Percentiles rank a stretch among this genome's conserved stretches.
Conservation (phyloP, 2,329 filamentous ascomycete genomes). For the Lasiodiplodia sp. region DNA sequence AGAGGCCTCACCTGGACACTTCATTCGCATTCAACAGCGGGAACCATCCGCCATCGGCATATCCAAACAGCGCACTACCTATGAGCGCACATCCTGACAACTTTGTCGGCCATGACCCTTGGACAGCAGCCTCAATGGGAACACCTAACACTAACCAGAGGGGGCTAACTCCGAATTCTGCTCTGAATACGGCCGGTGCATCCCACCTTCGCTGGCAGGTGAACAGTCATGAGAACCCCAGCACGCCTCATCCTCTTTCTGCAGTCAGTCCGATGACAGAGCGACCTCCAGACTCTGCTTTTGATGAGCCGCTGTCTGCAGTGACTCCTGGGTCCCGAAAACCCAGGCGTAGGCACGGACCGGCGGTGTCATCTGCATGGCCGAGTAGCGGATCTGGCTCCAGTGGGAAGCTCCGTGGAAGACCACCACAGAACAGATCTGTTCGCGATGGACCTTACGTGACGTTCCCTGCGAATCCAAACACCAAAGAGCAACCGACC, state of each 20-base stretch:
- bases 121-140: slow-evolving; percentile 50
- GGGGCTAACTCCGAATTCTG: slow-evolving; percentile 50
- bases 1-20: slow-evolving; percentile 68
- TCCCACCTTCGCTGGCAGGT: slow-evolving; percentile 57
- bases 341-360: slow-evolving; percentile 73
- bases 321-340: slow-evolving; percentile 66
- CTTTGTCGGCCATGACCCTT: slow-evolving; percentile 54
- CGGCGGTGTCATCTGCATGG: slow-evolving; percentile 92
- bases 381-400: slow-evolving; percentile 68
- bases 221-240: slow-evolving; percentile 67
- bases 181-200: slow-evolving; percentile 49
- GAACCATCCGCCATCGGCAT: slow-evolving; percentile 54
- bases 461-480: slow-evolving; percentile 70
- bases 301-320: slow-evolving; percentile 74
- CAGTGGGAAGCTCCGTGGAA: slow-evolving; percentile 76
- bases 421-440: slow-evolving; percentile 78
- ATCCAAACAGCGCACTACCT: slow-evolving; percentile 60
- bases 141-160: slow-evolving; percentile 42
- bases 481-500: slow-evolving; percentile 55
- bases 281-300: slow-evolving; percentile 54
- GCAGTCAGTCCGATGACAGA: slow-evolving; percentile 73
- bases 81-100: slow-evolving; percentile 64
- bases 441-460: slow-evolving; percentile 72
- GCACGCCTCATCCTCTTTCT: slow-evolving; percentile 77
- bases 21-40: slow-evolving; percentile 47